A percentile compares a stretch with the other conserved stretches of the same genome.
These are phyloP conservation scores for Simplicillium sp. DNA, from an alignment of 2,329 filamentous ascomycete species.

Conservation along the genomic window DNA sequence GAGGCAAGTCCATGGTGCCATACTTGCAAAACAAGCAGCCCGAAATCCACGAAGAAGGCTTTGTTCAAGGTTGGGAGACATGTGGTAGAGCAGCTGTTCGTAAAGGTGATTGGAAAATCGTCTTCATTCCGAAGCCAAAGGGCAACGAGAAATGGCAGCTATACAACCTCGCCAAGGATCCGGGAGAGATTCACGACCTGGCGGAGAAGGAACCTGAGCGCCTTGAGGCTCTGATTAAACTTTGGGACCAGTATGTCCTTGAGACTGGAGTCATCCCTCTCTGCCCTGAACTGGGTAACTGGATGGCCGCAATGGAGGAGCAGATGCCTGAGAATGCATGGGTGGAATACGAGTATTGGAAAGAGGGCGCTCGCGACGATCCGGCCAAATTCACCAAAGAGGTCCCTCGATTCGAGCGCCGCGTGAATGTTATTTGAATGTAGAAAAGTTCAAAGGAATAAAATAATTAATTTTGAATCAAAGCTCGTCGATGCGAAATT, in stretches of 20 bases:
- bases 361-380: constrained; percentile 29
- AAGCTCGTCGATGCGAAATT: too few relatives aligned
- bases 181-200: constrained; percentile 21
- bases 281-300: constrained; percentile 43
- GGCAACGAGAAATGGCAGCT: constrained; percentile 21
- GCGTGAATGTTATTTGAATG: constrained; percentile 4
- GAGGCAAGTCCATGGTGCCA: constrained; percentile 34
- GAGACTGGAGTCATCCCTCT: constrained; percentile 10
- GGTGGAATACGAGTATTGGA: constrained; percentile 59
- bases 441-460: background rate
- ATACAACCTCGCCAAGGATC: constrained; percentile 20
- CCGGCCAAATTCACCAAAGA: constrained; percentile 25
- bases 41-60: constrained; percentile 36
- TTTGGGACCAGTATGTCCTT: constrained; percentile 46
- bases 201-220: constrained; percentile 25
- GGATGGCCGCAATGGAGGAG: constrained; percentile 50
- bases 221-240: constrained; percentile 35
- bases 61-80: constrained; percentile 30
- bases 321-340: constrained; percentile 57
- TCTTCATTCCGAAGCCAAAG: constrained; percentile 16
- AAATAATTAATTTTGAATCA: background rate
- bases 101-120: constrained; percentile 23
- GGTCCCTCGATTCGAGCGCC: constrained; percentile 10
- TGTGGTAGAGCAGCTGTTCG: constrained; percentile 22
- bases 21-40: constrained; percentile 24